phyloP scores from a whole-genome alignment of 2,329 filamentous ascomycete species.

The Cercospora sojina region DNA sequence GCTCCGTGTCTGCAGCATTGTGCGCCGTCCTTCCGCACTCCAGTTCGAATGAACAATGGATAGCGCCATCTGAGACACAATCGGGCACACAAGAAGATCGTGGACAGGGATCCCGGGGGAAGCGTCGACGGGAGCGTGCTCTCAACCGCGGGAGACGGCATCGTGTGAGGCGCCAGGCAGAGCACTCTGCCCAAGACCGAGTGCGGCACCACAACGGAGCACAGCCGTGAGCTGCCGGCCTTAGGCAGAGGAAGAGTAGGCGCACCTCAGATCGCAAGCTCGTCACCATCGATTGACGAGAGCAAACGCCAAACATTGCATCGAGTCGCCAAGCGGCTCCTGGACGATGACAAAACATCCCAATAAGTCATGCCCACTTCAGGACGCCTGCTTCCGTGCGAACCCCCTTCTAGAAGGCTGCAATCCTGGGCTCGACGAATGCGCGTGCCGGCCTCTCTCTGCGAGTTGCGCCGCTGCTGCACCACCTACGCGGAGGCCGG shows the following conservation, averaged over 20 bases:
- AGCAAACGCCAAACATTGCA: conserved; percentile 28
- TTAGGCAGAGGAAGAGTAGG: conserved; percentile 7
- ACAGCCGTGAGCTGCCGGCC: conserved; percentile 16
- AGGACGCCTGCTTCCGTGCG: conserved; percentile 22
- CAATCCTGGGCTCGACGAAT: conserved; percentile 15
- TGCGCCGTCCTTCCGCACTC: conserved; percentile 20
- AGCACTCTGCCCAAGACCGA: conserved; percentile 11
- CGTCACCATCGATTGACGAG: background rate
- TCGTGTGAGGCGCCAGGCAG: conserved; percentile 21
- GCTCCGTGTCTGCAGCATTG: conserved; percentile 20
- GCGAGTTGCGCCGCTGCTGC: conserved; percentile 20
- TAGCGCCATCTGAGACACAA: conserved; percentile 29
- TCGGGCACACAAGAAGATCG: conserved; percentile 25
- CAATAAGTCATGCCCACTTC: conserved; percentile 2
- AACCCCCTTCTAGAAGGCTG: conserved; percentile 29
- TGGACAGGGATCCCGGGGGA: conserved; percentile 18
- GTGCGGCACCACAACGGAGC: conserved; percentile 17
- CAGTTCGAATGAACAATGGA: conserved; percentile 26
- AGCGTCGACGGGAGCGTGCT: conserved; percentile 17
- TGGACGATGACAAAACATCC: conserved; percentile 26
- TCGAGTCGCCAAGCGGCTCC: conserved; percentile 18
- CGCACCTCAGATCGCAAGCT: background rate
- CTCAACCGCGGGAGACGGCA: conserved; percentile 18
- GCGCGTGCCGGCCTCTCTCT: conserved; percentile 15
- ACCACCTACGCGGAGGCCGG: conserved; percentile 15